Conservation (phyloP, 805 yeast species). For the Cyberlindnera xylosilytica region DNA sequence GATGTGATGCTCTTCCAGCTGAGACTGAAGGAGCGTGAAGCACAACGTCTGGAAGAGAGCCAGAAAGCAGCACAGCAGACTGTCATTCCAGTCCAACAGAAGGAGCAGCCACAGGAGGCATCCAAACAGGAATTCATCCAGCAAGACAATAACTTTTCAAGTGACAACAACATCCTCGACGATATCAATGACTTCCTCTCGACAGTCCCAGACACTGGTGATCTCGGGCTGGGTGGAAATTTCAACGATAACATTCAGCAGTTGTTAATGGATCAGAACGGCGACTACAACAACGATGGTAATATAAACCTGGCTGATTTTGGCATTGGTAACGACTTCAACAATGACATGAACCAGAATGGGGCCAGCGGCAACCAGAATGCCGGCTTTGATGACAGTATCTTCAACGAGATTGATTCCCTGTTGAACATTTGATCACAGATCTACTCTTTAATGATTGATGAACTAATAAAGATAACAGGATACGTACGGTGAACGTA, state of each 20-base stretch:
- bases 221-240: constrained; percentile 25
- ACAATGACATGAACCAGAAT: not conserved
- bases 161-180: constrained; percentile 20
- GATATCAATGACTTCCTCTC: constrained; percentile 28
- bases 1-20: constrained; percentile 21
- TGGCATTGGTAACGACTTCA: constrained; percentile 3
- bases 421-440: constrained; percentile 20
- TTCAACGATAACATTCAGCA: constrained; percentile 24
- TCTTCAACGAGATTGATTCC: constrained; percentile 26
- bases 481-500: no score
- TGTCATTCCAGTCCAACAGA: not conserved
- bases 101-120: no score
- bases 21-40: constrained; percentile 17
- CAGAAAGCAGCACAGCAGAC: constrained; percentile 3
- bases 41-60: constrained; percentile 15
- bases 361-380: constrained; percentile 1
- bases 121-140: not conserved
- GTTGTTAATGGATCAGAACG: constrained; percentile 20
- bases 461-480: not conserved
- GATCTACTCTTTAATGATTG: not conserved
- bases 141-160: constrained; percentile 12
- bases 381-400: constrained; percentile 19
- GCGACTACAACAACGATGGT: constrained; percentile 7
- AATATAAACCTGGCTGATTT: constrained; percentile 10
- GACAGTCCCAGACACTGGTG: constrained; percentile 31